Percentiles rank a stretch among this genome's conserved stretches.
Evolutionary conservation across 2,329 filamentous ascomycete species (phyloP).

Genomic region (Fusarium falciforme): DNA sequence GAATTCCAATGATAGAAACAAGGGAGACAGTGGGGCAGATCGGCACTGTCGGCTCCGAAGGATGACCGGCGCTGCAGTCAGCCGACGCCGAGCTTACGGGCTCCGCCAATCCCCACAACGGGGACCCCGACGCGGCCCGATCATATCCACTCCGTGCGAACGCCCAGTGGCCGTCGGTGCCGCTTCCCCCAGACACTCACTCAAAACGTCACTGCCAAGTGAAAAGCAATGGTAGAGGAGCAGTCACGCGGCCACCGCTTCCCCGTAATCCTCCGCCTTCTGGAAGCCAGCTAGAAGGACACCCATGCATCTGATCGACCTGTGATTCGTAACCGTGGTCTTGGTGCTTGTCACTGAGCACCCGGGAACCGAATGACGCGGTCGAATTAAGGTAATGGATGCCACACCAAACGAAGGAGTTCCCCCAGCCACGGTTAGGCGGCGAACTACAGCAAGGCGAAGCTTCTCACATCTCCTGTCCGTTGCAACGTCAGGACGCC

Average conservation of each 20-base stretch:
- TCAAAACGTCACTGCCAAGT: slow-evolving; percentile 22
- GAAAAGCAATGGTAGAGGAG: neutral
- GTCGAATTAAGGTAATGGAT: slow-evolving; percentile 32
- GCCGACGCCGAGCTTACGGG: slow-evolving; percentile 18
- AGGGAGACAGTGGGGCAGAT: slow-evolving; percentile 8
- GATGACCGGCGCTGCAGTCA: slow-evolving; percentile 17
- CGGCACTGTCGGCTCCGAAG: slow-evolving; percentile 37
- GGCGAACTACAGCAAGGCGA: slow-evolving; percentile 11
- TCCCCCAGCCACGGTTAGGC: slow-evolving; percentile 26
- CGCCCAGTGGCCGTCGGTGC: slow-evolving; percentile 1
- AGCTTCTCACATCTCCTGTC: slow-evolving; percentile 1
- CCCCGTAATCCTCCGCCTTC: slow-evolving; percentile 25
- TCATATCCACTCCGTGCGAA: neutral
- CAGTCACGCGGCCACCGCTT: slow-evolving; percentile 17
- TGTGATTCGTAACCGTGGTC: slow-evolving; percentile 23
- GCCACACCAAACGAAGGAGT: slow-evolving; percentile 23
- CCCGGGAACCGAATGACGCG: neutral
- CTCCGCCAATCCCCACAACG: slow-evolving; percentile 24
- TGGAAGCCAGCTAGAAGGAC: slow-evolving; percentile 32
- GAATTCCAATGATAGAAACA: slow-evolving; percentile 22
- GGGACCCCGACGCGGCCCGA: slow-evolving; percentile 20
- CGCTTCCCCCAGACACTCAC: neutral
- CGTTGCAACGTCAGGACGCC: slow-evolving; percentile 21
- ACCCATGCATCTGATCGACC: slow-evolving; percentile 10
- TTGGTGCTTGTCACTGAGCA: neutral